Base-by-base conservation (phyloP, 2,329 filamentous ascomycete species). In the Penicillium sp. region DNA sequence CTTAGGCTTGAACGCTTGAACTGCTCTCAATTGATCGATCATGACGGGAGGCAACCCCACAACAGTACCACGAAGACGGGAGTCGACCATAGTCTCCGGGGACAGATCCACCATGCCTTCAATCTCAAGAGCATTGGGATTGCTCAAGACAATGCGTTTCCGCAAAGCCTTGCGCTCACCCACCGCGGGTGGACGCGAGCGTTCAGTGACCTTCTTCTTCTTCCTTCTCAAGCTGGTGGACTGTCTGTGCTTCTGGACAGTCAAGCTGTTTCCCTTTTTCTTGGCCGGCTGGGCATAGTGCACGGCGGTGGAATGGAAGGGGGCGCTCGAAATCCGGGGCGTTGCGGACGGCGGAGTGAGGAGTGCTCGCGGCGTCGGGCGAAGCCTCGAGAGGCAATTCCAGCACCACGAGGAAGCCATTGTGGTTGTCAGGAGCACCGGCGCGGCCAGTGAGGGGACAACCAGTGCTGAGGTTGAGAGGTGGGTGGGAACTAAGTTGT, bases 81-180 rank as follows among this genome's bases (percentile, higher is more conserved):
- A 73, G 51, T 81, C 76, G 16, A 81, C 72, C 74, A 87, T 76
- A 40, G 80, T 82, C 58, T 81, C 77, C 9, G 74, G 69, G 11
- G 75, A 79, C 51, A 96, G 68, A 45, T 87, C 81, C 56, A 80
- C 75, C 62, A 96, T 79, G 10, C 84, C 88, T 23, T 79, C 70
- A 7, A 97, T 88, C 56, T 87, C 84, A 35, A 97, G 78, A 46
- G 94, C 94, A 76, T 96, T 97, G 73, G 90, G 89, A 77, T 97
- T 99, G 79, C 88, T 93, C 57, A 99, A 84, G 56, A 95, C 86
- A 67, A 99, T 90, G 63, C 90, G 86, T 79, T 95, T 96, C 61
- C 91, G 86, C 70, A 90, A 80, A 27, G 90, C 89, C 76, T 91
- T 96, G 62, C 92, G 85, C 79, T 97, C 92, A 61, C 92, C 93